These are phyloP conservation scores for Boletus patriciae DNA, from an alignment of 768 basidiomycete species.

Conservation along the genomic window DNA sequence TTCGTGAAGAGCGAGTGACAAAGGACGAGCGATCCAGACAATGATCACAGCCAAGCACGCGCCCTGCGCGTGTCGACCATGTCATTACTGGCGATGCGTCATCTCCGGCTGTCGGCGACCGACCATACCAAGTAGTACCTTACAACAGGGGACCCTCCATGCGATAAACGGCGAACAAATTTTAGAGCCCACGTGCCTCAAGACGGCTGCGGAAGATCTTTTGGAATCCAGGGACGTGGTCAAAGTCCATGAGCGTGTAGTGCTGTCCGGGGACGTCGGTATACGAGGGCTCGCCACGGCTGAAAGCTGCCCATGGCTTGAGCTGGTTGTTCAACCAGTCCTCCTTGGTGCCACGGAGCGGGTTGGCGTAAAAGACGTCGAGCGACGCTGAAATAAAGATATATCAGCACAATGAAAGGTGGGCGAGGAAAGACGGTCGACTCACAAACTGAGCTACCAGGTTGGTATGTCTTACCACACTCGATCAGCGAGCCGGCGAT, in stretches of 20 bases:
- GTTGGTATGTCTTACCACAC: too few species aligned
- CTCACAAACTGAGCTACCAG: too few species aligned
- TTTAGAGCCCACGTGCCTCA: conserved; percentile 27
- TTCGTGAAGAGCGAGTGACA: too few species aligned
- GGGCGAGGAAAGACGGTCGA: too few species aligned
- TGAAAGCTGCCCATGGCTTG: conserved; percentile 26
- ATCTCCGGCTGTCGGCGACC: too few species aligned
- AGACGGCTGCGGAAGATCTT: conserved; percentile 30
- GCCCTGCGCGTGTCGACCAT: too few species aligned
- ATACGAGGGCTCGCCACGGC: conserved; percentile 23
- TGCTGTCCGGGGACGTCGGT: conserved; percentile 31
- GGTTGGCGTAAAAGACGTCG: conserved; percentile 31
- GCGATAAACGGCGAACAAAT: neutral
- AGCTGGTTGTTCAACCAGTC: conserved; percentile 33
- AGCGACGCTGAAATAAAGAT: conserved; percentile 8
- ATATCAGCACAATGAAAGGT: neutral
- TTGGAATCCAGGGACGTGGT: conserved; percentile 31
- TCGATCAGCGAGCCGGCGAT: too few species aligned
- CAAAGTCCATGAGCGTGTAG: conserved; percentile 35
- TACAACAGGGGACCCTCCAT: too few species aligned
- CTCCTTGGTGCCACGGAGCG: conserved; percentile 28
- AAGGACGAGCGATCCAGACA: too few species aligned
- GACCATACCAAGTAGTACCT: too few species aligned
- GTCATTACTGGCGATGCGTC: too few species aligned
- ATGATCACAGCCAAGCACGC: too few species aligned